phyloP scores from a whole-genome alignment of 1,284 basidiomycete species.

The Sanghuangporus baumii region DNA sequence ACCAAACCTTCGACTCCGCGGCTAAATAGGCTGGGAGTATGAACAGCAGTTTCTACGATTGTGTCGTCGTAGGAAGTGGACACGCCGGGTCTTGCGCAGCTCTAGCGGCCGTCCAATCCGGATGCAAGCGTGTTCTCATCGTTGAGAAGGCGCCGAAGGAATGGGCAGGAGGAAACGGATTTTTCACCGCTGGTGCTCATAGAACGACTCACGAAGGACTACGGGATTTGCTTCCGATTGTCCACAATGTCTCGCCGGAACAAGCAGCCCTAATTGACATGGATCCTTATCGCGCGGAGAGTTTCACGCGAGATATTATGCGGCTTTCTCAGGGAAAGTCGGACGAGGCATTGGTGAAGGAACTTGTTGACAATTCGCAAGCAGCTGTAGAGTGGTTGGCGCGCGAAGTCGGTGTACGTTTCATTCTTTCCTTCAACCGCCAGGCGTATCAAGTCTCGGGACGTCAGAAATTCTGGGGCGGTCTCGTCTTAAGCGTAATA shows the following conservation, averaged over 20 bases:
- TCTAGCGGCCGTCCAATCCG: constrained; percentile 50
- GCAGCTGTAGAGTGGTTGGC: constrained; percentile 53
- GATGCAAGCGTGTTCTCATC: constrained; percentile 54
- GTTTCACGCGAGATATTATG: constrained; percentile 55
- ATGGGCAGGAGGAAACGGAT: constrained; percentile 67
- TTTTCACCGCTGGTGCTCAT: constrained; percentile 63
- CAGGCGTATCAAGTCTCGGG: constrained; percentile 63
- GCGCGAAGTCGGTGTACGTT: constrained; percentile 43
- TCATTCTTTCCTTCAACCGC: constrained; percentile 55
- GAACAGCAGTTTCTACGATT: constrained; percentile 31
- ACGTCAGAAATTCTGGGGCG: constrained; percentile 64
- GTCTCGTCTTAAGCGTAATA: constrained; percentile 51
- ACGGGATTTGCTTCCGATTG: constrained; percentile 48
- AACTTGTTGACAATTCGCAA: constrained; percentile 51
- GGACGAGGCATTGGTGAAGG: constrained; percentile 41
- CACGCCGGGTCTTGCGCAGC: constrained; percentile 65
- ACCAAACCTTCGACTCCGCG: neutral
- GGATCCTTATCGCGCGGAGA: constrained; percentile 47
- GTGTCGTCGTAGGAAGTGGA: constrained; percentile 61
- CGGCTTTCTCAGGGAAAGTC: constrained; percentile 47
- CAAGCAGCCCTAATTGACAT: constrained; percentile 47
- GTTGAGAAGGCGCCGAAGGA: constrained; percentile 58
- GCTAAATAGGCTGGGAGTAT: neutral
- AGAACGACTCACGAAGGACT: constrained; percentile 57
- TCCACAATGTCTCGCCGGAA: constrained; percentile 41